Conservation (phyloP, 2,329 filamentous ascomycete genomes). For the Fusarium sp. region DNA sequence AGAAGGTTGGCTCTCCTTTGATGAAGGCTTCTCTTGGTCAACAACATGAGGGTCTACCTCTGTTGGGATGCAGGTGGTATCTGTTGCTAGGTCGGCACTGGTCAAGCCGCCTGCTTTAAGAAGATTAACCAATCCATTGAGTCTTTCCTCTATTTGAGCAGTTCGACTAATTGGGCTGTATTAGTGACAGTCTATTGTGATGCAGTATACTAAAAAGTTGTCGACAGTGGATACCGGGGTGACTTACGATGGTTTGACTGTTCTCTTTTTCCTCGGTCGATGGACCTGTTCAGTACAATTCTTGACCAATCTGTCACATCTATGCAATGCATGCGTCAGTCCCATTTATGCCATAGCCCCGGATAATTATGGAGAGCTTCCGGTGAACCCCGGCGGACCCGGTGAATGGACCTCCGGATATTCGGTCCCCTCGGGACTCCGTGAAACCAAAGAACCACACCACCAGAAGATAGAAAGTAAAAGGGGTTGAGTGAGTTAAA, state of each 20-base stretch:
- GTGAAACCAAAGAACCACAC: background rate
- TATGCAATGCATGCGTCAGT: conserved; percentile 41
- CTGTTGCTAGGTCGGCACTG: conserved; percentile 36
- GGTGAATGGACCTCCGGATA: conserved; percentile 19
- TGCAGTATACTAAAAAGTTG: background rate
- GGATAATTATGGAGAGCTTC: conserved; percentile 24
- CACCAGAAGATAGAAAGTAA: background rate
- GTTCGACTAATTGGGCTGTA: conserved; percentile 54
- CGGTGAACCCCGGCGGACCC: conserved; percentile 19
- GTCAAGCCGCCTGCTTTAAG: conserved; percentile 57
- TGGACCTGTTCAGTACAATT: conserved; percentile 60
- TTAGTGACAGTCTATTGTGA: background rate
- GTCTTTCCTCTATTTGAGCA: conserved; percentile 60
- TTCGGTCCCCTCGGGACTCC: conserved; percentile 6
- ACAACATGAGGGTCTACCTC: conserved; percentile 42
- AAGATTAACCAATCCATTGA: conserved; percentile 61
- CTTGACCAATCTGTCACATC: conserved; percentile 61
- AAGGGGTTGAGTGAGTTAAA: background rate
- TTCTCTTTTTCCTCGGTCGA: conserved; percentile 63
- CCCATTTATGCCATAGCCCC: conserved; percentile 3
- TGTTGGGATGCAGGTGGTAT: conserved; percentile 45
- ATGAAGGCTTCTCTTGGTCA: conserved; percentile 43
- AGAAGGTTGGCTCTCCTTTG: conserved; percentile 22
- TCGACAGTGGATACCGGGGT: background rate
- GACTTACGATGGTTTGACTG: conserved; percentile 62